These are phyloP conservation scores for Vararia minispora DNA, from an alignment of 768 basidiomycete genomes.

Conservation along the genomic window DNA sequence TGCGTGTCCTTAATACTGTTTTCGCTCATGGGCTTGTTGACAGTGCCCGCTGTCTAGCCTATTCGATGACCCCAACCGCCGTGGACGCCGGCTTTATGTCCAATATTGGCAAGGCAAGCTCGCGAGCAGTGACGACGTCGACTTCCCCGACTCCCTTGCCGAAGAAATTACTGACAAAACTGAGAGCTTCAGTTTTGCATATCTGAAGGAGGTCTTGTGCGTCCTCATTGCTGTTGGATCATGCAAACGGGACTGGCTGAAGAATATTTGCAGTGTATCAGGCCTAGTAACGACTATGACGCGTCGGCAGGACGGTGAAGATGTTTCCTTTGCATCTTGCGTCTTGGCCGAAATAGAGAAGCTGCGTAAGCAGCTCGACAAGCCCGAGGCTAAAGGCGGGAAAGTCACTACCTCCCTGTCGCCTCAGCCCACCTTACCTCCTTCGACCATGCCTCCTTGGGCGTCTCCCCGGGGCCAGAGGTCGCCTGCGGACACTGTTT, in stretches of 20 bases:
- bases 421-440: too few relatives aligned
- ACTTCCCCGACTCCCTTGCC: constrained; percentile 57
- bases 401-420: not conserved
- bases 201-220: constrained; percentile 84
- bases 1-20: constrained; percentile 24
- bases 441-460: too few relatives aligned
- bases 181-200: constrained; percentile 71
- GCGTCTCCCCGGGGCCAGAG: not conserved
- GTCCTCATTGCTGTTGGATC: constrained; percentile 18
- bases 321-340: constrained; percentile 36
- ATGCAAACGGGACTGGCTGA: not conserved
- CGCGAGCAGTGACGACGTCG: constrained; percentile 43
- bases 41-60: constrained; percentile 26
- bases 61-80: constrained; percentile 59
- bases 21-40: not conserved
- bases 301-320: constrained; percentile 33
- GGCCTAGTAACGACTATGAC: constrained; percentile 52
- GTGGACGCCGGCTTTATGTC: constrained; percentile 57
- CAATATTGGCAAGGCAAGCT: constrained; percentile 80
- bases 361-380: constrained; percentile 58
- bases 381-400: constrained; percentile 15
- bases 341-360: constrained; percentile 48
- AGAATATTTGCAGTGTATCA: constrained; percentile 41
- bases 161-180: constrained; percentile 50
- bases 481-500: not conserved